A percentile compares a stretch with the other conserved stretches of the same genome.
Conservation (phyloP, 176 grass and related monocot genomes). For the Zizania latifolia region DNA sequence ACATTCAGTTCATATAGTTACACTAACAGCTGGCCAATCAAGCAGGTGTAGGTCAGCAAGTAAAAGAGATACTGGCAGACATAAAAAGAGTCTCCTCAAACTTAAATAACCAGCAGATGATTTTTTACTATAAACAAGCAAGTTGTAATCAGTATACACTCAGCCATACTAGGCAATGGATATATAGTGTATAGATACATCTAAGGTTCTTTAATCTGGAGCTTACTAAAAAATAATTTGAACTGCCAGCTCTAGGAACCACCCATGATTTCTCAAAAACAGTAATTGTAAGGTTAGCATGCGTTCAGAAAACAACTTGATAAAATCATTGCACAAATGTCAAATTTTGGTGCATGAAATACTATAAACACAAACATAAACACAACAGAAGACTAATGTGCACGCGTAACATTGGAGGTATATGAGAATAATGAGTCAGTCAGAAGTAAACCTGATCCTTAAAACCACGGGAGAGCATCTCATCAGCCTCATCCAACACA, state of each 20-base stretch:
- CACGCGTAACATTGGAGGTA: background rate
- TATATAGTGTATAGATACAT: background rate
- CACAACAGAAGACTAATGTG: background rate
- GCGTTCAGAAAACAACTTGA: background rate
- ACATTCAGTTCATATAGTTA: background rate
- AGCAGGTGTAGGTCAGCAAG: background rate
- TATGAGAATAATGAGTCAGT: background rate
- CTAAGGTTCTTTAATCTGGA: background rate
- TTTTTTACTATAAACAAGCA: background rate
- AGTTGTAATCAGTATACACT: background rate
- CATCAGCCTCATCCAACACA: constrained; percentile 85
- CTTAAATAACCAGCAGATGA: background rate
- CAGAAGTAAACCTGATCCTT: constrained; percentile 67
- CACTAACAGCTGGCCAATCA: background rate
- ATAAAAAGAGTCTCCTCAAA: background rate
- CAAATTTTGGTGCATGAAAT: background rate
- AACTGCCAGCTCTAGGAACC: background rate
- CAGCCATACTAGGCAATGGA: background rate
- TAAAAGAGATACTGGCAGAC: background rate
- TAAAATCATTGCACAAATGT: background rate
- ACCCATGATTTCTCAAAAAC: background rate
- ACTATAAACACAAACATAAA: background rate
- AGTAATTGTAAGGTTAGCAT: background rate
- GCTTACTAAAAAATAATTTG: background rate
- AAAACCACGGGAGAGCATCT: constrained; percentile 82